Evolutionary conservation across 257 asterid genomes (phyloP), one percentile per base, ranked within the genome.

Genomic region (Nyctanthes arbortristis): DNA sequence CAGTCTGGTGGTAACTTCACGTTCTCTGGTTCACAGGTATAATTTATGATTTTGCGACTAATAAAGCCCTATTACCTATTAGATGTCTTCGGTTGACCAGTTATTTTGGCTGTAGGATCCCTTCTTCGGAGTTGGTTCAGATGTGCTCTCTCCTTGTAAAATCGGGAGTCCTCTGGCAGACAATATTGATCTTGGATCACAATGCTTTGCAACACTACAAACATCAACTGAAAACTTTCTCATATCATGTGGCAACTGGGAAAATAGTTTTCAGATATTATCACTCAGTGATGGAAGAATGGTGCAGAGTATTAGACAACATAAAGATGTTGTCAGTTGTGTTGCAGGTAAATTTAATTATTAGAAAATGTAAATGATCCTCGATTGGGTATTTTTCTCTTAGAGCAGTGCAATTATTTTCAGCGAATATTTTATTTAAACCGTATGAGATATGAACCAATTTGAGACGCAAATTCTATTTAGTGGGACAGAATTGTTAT

Each of bases 1-100:
- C 99, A 87, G 69, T 87, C 90, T 70, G 97, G 99, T 73, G 97
- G 97, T 68, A 93, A 91, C 83, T 91, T 91, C 81, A 91, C 99
- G 45, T 93, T 93, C 82, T 91, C 99, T 78, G 85, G 97, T 73
- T 87, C 95, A 67, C 97, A 91, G 99, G 99, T 93, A 63, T 52
- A 56, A 37, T 24, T 68, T 29, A 22, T 78, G 59, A 58, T 63
- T 63, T 32, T 64, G 63, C 63, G 47, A 18, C 60, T 52, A 54
- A 30, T 36, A 55, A n/a, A 7, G 59, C 59, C 24, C 24, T 52
- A 31, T 52, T 22, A 52, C 59, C 2, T 52, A 9, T 22, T 7
- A 12, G 3, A 24, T 22, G 24, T 52, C 16, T 52, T 52, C 24
- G 59, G 30, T 73, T 77, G 67, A 71, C 69, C 25, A 35, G 61